Conservation (phyloP, 192 early-diverging fungal species). For the Cetraspora pellucida region DNA sequence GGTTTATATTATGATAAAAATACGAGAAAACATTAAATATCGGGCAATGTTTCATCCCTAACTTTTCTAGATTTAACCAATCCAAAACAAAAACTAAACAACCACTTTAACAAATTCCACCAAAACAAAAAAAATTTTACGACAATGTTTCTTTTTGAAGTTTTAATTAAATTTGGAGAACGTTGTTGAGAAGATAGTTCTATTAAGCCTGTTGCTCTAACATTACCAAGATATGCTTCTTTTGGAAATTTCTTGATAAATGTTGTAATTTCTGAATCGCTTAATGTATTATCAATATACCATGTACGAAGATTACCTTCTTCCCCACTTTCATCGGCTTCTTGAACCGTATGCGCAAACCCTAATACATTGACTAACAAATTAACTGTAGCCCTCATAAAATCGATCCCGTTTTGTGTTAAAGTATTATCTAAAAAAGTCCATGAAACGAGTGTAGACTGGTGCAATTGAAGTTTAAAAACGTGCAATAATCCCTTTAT, state of each 20-base stretch:
- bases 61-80: not conserved
- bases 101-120: not conserved
- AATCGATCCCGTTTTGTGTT: constrained; percentile 28
- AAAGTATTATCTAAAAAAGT: constrained; percentile 33
- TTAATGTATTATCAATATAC: constrained; percentile 2
- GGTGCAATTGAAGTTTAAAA: constrained; percentile 12
- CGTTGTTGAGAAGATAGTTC: constrained; percentile 27
- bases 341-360: constrained; percentile 26
- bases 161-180: not conserved
- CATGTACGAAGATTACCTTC: constrained; percentile 19
- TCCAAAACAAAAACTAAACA: constrained; percentile 1
- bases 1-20: no score
- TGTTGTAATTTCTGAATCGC: constrained; percentile 1
- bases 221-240: not conserved
- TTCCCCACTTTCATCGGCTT: constrained; percentile 20
- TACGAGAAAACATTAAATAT: no score
- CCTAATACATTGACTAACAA: constrained; percentile 23
- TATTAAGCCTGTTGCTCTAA: constrained; percentile 19
- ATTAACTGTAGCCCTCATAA: constrained; percentile 31
- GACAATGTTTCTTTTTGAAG: not conserved
- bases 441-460: constrained; percentile 10
- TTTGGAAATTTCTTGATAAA: constrained; percentile 20
- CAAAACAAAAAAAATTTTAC: not conserved
- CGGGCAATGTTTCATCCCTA: no score
- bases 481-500: constrained; percentile 6